Evolutionary conservation across 2,329 filamentous ascomycete genomes (phyloP), one percentile per base, ranked within the genome.

Genomic region (Chalara sp.): DNA sequence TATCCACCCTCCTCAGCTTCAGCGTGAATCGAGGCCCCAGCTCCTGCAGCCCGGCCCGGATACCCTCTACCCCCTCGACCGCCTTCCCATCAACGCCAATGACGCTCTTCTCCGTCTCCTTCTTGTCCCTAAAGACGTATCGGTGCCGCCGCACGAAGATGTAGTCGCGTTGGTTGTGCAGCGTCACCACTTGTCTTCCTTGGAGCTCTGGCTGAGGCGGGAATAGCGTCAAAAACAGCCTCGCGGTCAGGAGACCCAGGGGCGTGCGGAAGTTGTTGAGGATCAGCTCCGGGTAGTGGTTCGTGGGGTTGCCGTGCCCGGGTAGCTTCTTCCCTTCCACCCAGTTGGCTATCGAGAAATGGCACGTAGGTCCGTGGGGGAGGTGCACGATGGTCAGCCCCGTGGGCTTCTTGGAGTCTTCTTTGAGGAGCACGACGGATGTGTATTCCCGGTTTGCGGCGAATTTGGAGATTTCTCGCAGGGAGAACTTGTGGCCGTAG

Each of bases 191-290:
- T 64, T 96, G 91, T 29, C 92, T 76, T 5, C 92, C 92, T 58
- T 86, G 78, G 5, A 97, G 74, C 61, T 97, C 89, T 0, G 93
- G 92, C 42, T 82, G 80, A 0, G 84, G 80, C 0, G 92, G 93
- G 69, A 89, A 93, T 31, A 95, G 69, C 0, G 79, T 82, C 56
- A 86, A 80, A 72, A 99, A 93, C 1, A 96, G 74, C 62, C 89
- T 84, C 6, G 91, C 92, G 0, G 91, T 89, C 39, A 97, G 74
- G 7, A 96, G 75, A 70, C 93, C 93, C 1, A 99, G 77, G 0
- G 92, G 89, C 0, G 93, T 99, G 62, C 87, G 86, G 76, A 99
- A 99, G 66, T 93, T 92, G 70, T 97, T 97, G 47, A 96, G 76
- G 35, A 95, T 78, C 31, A 96, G 76, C 69, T 96, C 92, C 1